phyloP scores from a whole-genome alignment of 257 asterid genomes.

The Coffea eugenioides region DNA sequence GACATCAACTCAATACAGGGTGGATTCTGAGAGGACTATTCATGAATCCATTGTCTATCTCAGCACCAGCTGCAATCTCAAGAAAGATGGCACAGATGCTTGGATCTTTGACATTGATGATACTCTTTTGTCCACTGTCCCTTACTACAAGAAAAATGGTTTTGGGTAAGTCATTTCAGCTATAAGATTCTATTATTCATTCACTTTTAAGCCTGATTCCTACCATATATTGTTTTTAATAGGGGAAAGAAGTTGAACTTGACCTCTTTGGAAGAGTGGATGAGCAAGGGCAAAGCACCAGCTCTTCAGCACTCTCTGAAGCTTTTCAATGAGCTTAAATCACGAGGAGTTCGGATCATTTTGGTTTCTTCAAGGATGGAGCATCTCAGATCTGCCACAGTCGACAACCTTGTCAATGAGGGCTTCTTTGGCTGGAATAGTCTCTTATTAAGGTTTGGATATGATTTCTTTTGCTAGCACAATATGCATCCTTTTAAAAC shows the following conservation, averaged over 20 bases:
- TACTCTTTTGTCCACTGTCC: slow-evolving; percentile 67
- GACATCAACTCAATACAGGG: slow-evolving; percentile 70
- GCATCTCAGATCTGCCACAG: slow-evolving; percentile 65
- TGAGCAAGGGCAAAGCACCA: slow-evolving; percentile 61
- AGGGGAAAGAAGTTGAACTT: slow-evolving; percentile 59
- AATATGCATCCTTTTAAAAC: neutral
- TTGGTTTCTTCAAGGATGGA: slow-evolving; percentile 75
- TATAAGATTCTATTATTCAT: neutral
- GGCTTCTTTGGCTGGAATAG: slow-evolving; percentile 71
- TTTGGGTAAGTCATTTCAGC: slow-evolving; percentile 48
- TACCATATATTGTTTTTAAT: neutral
- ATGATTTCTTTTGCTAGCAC: neutral
- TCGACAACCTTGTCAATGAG: slow-evolving; percentile 65
- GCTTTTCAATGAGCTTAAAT: slow-evolving; percentile 66
- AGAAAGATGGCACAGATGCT: slow-evolving; percentile 61
- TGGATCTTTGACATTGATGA: slow-evolving; percentile 82
- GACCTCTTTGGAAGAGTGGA: slow-evolving; percentile 72
- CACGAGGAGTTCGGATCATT: slow-evolving; percentile 45
- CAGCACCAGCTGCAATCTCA: slow-evolving; percentile 41
- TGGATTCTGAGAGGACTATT: slow-evolving; percentile 55
- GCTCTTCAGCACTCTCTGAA: slow-evolving; percentile 48
- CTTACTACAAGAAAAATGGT: slow-evolving; percentile 68
- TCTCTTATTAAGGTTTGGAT: slow-evolving; percentile 57
- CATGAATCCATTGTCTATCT: slow-evolving; percentile 52
- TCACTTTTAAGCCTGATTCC: too few species aligned